phyloP scores from a whole-genome alignment of 352 stramenopile genomes.

The Phytophthora pisi region DNA sequence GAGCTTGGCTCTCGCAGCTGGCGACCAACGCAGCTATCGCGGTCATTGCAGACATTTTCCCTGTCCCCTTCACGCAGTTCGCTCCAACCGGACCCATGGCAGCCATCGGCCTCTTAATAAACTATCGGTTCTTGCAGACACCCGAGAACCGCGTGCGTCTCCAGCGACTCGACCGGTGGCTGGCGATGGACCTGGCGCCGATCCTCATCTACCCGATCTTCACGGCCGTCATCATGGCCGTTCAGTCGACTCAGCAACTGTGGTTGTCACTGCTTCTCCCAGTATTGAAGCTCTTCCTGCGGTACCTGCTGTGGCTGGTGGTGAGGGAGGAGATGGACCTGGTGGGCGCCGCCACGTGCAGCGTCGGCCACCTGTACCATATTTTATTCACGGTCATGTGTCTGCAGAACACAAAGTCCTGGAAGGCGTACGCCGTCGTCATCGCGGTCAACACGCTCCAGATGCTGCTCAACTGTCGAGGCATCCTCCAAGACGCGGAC shows the following conservation, averaged over 20 bases:
- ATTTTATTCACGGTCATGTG: slow-evolving; percentile 44
- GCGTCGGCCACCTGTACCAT: slow-evolving; percentile 43
- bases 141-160: slow-evolving; percentile 7
- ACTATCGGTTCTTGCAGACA: slow-evolving; percentile 8
- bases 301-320: slow-evolving; percentile 25
- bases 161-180: slow-evolving; percentile 15
- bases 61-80: slow-evolving; percentile 37
- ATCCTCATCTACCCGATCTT: slow-evolving; percentile 43
- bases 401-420: slow-evolving; percentile 46
- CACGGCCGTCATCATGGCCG: slow-evolving; percentile 34
- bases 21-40: slow-evolving; percentile 16
- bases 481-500: slow-evolving; percentile 8
- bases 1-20: slow-evolving; percentile 13
- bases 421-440: slow-evolving; percentile 29
- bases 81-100: slow-evolving; percentile 17
- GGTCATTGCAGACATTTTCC: slow-evolving; percentile 27
- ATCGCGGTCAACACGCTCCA: slow-evolving; percentile 28
- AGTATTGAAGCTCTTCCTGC: slow-evolving; percentile 36
- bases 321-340: slow-evolving; percentile 26
- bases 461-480: slow-evolving; percentile 30
- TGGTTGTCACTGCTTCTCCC: slow-evolving; percentile 41
- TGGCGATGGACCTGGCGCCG: slow-evolving; percentile 16
- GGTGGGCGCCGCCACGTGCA: slow-evolving; percentile 20
- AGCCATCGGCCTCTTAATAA: slow-evolving; percentile 3
- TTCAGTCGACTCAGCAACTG: slow-evolving; percentile 29